Evolutionary conservation across 2,329 filamentous ascomycete genomes (phyloP).

Genomic region (Trichoderma harzianum): DNA sequence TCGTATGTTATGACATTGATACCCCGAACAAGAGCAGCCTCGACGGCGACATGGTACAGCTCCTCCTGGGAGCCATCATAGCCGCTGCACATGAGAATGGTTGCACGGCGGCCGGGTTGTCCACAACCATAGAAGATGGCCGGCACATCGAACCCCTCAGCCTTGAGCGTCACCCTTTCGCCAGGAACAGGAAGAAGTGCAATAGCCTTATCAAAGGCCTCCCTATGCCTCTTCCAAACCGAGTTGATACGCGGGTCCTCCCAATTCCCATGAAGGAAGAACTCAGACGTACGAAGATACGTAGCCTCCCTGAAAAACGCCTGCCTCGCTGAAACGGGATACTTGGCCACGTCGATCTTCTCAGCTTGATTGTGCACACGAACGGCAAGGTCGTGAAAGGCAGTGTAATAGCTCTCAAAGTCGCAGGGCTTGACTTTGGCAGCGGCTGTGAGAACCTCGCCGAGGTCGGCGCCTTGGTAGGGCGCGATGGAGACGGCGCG

Average conservation of each 20-base stretch:
- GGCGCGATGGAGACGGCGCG: conserved; percentile 22
- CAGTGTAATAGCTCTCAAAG: conserved; percentile 25
- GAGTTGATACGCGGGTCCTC: conserved; percentile 37
- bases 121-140: conserved; percentile 32
- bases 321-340: conserved; percentile 26
- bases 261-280: conserved; percentile 41
- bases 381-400: conserved; percentile 25
- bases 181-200: conserved; percentile 33
- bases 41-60: conserved; percentile 37
- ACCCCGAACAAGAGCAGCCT: conserved; percentile 35
- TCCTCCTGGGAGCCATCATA: conserved; percentile 43
- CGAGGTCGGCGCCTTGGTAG: conserved; percentile 29
- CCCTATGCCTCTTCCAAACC: conserved; percentile 35
- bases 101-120: conserved; percentile 29
- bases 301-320: conserved; percentile 38
- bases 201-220: conserved; percentile 38
- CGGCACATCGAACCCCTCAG: conserved; percentile 32
- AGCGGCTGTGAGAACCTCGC: conserved; percentile 31
- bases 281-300: conserved; percentile 42
- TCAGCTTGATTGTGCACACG: conserved; percentile 20
- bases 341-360: conserved; percentile 17
- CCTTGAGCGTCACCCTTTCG: conserved; percentile 31
- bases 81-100: conserved; percentile 39
- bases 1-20: conserved; percentile 44
- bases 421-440: conserved; percentile 23